phyloP scores from a whole-genome alignment of 495 filamentous ascomycete genomes.

The Eremomyces bilateralis region DNA sequence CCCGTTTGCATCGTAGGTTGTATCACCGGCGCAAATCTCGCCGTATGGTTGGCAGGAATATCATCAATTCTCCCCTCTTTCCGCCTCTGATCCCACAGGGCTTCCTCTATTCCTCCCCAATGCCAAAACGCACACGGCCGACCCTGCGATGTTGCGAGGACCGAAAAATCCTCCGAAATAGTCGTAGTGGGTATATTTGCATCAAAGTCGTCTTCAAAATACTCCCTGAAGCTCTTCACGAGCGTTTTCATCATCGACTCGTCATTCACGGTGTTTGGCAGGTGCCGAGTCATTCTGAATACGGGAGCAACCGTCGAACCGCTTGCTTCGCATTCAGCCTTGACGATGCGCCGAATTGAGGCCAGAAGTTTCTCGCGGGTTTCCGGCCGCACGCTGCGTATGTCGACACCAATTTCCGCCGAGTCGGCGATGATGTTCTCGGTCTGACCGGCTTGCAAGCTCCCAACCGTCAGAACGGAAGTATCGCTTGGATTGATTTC shows the following conservation, averaged over 20 bases:
- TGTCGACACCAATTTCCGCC: conserved; percentile 27
- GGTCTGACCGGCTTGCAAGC: conserved; percentile 28
- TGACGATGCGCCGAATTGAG: conserved; percentile 29
- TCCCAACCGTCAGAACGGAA: conserved; percentile 32
- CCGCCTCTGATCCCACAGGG: conserved; percentile 27
- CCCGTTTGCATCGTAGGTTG: conserved; percentile 34
- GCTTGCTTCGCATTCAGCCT: conserved; percentile 29
- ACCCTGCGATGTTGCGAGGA: conserved; percentile 28
- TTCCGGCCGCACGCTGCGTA: conserved; percentile 21
- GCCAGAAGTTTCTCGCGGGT: conserved; percentile 23
- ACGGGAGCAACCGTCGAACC: conserved; percentile 20
- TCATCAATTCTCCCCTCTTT: conserved; percentile 21
- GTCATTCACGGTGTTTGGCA: conserved; percentile 34
- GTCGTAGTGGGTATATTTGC: conserved; percentile 9
- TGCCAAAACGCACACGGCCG: conserved; percentile 33
- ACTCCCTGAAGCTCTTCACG: conserved; percentile 20
- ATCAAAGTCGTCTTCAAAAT: conserved; percentile 20
- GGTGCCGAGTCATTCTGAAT: conserved; percentile 17
- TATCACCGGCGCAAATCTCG: conserved; percentile 36
- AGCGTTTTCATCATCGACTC: conserved; percentile 19
- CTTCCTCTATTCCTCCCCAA: conserved; percentile 29
- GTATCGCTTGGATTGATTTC: conserved; percentile 29
- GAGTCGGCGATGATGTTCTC: conserved; percentile 32
- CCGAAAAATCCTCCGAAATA: conserved; percentile 34
- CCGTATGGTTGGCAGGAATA: conserved; percentile 32